Conservation (phyloP, 169 alveolate species). For the Eimeria sp. region DNA sequence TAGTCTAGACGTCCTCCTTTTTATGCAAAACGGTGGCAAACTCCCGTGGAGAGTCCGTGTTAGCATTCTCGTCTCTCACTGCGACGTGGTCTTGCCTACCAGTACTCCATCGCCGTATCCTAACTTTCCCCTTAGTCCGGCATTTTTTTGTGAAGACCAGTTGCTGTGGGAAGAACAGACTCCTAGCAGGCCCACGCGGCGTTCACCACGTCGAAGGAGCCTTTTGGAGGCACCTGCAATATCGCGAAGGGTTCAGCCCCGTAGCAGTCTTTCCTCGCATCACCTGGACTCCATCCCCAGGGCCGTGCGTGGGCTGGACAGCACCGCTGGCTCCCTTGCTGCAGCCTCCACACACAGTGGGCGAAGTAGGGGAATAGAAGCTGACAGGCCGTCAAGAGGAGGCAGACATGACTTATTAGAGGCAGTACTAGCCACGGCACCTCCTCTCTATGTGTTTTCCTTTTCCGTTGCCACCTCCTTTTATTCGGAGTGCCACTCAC, state of each 20-base stretch:
- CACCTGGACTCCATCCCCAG: neutral
- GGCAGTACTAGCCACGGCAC: neutral
- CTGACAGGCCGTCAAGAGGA: neutral
- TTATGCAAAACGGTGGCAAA: neutral
- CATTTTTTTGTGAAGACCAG: neutral
- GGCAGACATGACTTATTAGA: neutral
- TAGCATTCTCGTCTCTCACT: conserved; percentile 20
- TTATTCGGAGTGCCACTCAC: conserved; percentile 37
- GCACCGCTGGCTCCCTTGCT: conserved; percentile 4
- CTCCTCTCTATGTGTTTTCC: conserved; percentile 27
- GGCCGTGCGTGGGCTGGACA: neutral
- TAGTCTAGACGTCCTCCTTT: conserved; percentile 8
- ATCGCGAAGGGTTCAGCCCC: conserved; percentile 4
- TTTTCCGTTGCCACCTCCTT: conserved; percentile 1
- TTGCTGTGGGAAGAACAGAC: neutral
- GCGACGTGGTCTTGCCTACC: conserved; percentile 36
- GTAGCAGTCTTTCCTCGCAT: neutral
- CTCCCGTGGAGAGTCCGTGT: conserved; percentile 51
- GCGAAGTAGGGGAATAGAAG: neutral
- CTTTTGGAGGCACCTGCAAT: neutral
- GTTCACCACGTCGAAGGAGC: neutral
- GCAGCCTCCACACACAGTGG: neutral
- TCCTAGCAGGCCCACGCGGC: neutral
- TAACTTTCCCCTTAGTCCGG: neutral
- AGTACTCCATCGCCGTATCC: conserved; percentile 48